Conservation (phyloP, 306 rosid species). For the Cajanus cajan region DNA sequence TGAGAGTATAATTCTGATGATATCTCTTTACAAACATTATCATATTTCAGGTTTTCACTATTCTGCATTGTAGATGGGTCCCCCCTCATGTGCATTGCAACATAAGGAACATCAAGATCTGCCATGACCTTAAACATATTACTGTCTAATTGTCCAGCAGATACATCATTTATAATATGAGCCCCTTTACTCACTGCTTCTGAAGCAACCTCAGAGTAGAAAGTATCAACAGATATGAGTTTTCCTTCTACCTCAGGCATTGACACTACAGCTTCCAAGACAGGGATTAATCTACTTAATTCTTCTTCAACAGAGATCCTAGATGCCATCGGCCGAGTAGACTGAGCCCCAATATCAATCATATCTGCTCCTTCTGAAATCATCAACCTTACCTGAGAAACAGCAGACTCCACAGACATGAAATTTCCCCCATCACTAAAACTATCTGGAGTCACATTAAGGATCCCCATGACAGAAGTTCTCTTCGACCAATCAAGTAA, state of each 20-base stretch:
- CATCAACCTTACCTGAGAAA: conserved; percentile 76
- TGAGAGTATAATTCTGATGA: conserved; percentile 60
- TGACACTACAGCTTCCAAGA: conserved; percentile 64
- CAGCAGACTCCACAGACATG: conserved; percentile 59
- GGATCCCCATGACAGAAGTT: conserved; percentile 77
- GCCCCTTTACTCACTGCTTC: conserved; percentile 88
- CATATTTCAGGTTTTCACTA: conserved; percentile 63
- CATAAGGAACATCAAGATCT: conserved; percentile 77
- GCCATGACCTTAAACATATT: conserved; percentile 76
- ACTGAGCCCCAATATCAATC: conserved; percentile 90
- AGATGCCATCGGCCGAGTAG: conserved; percentile 77
- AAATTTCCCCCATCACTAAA: conserved; percentile 89
- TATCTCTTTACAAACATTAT: conserved; percentile 66
- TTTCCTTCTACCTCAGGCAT: conserved; percentile 80
- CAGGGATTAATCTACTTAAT: conserved; percentile 70
- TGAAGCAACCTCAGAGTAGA: conserved; percentile 74
- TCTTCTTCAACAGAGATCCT: conserved; percentile 71
- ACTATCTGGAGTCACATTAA: conserved; percentile 93
- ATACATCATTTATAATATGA: conserved; percentile 74
- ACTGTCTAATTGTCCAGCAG: conserved; percentile 72
- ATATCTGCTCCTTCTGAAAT: conserved; percentile 82
- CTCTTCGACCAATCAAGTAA: conserved; percentile 73
- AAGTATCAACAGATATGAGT: conserved; percentile 83
- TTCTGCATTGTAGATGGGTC: conserved; percentile 84
- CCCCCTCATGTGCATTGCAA: conserved; percentile 97